Conservation (phyloP, 1,284 basidiomycete species). For the Abortiporus biennis region DNA sequence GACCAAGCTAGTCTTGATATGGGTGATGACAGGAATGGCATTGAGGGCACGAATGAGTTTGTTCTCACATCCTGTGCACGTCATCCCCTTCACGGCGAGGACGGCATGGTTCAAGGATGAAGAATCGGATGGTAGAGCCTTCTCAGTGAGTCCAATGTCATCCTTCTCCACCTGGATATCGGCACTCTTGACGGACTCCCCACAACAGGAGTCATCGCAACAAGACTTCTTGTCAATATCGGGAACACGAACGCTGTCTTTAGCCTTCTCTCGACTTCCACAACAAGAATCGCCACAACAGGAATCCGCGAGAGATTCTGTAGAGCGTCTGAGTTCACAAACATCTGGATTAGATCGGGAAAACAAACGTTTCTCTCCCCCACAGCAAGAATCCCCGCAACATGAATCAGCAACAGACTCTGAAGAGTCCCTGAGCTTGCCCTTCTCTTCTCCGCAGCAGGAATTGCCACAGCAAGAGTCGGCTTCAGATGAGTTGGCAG, state of each 20-base stretch:
- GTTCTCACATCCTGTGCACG: constrained; percentile 28
- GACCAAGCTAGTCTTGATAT: constrained; percentile 27
- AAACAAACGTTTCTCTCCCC: constrained; percentile 3
- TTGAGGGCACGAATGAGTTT: constrained; percentile 22
- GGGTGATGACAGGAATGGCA: constrained; percentile 17
- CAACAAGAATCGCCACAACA: constrained; percentile 13
- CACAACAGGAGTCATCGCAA: constrained; percentile 9
- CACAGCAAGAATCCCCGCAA: constrained; percentile 20
- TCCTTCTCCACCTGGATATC: constrained; percentile 9
- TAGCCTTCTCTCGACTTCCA: not conserved
- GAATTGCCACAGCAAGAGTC: constrained; percentile 11
- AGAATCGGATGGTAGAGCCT: not conserved
- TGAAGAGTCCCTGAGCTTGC: not conserved
- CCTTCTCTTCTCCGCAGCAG: constrained; percentile 10
- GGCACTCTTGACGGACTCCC: not conserved
- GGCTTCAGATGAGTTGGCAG: constrained; percentile 8
- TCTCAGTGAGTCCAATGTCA: not conserved
- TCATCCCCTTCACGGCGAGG: constrained; percentile 26
- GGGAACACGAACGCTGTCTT: not conserved
- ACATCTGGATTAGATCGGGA: no score
- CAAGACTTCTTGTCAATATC: constrained; percentile 8
- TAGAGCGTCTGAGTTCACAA: constrained; percentile 2
- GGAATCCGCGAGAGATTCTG: constrained; percentile 8
- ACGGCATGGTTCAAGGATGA: constrained; percentile 15
- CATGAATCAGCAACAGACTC: not conserved